phyloP scores from a whole-genome alignment of 2,329 filamentous ascomycete species.

The Lecanicillium sp. region DNA sequence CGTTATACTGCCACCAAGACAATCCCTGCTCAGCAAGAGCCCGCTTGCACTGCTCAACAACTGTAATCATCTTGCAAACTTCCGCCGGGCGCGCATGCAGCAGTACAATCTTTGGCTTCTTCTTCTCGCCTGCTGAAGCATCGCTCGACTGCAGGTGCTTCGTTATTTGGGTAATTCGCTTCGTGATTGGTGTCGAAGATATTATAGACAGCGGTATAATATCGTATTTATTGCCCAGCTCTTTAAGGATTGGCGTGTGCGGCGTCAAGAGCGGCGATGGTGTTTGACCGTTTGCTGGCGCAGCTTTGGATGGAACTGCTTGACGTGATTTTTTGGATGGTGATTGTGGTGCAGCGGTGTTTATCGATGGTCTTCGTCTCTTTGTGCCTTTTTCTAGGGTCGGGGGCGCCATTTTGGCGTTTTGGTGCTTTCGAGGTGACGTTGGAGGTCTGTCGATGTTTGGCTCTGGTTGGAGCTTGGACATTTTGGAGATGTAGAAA shows the following conservation, averaged over 20 bases:
- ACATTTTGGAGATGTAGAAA: no score
- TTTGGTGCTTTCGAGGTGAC: not conserved
- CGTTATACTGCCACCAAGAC: conserved; percentile 49
- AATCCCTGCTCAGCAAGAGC: conserved; percentile 38
- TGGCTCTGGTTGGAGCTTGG: not conserved
- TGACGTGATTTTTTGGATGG: not conserved
- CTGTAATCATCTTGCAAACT: conserved; percentile 57
- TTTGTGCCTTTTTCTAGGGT: conserved; percentile 2
- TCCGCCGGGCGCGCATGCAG: conserved; percentile 42
- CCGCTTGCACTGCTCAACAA: conserved; percentile 57
- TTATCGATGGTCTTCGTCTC: not conserved
- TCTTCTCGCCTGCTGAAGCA: not conserved
- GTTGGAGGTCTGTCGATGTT: not conserved
- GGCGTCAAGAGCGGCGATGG: conserved; percentile 6
- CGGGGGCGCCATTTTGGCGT: not conserved
- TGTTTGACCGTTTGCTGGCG: not conserved
- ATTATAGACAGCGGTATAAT: conserved; percentile 46
- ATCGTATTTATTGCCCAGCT: conserved; percentile 38
- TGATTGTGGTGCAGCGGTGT: not conserved
- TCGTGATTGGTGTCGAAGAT: conserved; percentile 51
- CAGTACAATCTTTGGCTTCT: conserved; percentile 29
- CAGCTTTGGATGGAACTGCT: not conserved
- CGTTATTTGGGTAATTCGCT: conserved; percentile 38
- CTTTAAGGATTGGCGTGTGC: conserved; percentile 17
- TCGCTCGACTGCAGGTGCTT: conserved; percentile 31